Conservation (phyloP, 129 eudicot species). For the Arctium minus region DNA sequence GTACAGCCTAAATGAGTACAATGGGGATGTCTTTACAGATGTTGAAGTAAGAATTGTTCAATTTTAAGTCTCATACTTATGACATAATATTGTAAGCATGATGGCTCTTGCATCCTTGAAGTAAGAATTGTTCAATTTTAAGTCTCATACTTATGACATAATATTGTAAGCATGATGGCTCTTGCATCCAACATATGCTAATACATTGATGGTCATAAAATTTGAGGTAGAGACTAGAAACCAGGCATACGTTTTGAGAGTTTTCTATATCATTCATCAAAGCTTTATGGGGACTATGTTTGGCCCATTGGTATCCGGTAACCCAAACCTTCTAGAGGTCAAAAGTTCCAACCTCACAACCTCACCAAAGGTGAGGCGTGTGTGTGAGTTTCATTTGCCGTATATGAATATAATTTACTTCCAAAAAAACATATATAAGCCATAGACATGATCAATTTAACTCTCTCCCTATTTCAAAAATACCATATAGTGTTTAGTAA, state of each 20-base stretch:
- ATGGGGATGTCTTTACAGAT: not conserved
- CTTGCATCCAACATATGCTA: not conserved
- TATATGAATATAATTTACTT: not conserved
- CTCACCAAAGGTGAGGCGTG: not conserved
- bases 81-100: not conserved
- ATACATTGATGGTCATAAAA: not conserved
- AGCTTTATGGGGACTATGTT: not conserved
- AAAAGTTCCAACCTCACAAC: not conserved
- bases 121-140: not conserved
- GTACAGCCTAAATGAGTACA: not conserved
- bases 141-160: not conserved
- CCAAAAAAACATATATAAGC: not conserved
- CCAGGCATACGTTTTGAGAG: not conserved
- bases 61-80: not conserved
- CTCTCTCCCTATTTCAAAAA: not conserved
- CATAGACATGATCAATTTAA: not conserved
- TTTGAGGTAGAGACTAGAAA: not conserved
- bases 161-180: not conserved
- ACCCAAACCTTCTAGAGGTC: not conserved
- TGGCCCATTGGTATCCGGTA: not conserved
- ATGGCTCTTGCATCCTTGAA: not conserved
- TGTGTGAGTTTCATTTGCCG: no score
- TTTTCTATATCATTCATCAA: no score
- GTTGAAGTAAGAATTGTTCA: not conserved
- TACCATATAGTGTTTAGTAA: not conserved